A percentile compares a stretch with the other conserved stretches of the same genome.
phyloP scores from a whole-genome alignment of 2,329 filamentous ascomycete species.

The Hymenoscyphus infarciens region DNA sequence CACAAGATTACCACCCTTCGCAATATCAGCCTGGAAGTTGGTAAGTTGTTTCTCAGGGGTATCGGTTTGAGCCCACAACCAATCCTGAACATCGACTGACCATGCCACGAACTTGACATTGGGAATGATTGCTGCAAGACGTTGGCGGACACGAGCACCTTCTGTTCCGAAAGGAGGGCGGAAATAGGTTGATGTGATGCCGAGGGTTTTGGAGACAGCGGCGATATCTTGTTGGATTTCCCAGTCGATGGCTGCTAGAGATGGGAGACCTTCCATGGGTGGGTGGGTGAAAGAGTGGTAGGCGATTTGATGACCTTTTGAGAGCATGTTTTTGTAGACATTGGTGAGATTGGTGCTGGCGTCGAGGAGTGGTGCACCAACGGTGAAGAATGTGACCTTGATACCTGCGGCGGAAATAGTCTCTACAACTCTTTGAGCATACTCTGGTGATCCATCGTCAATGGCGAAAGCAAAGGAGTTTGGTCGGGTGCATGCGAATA shows the following conservation, averaged over 20 bases:
- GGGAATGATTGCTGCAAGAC: slow-evolving; percentile 50
- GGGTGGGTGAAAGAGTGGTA: slow-evolving; percentile 67
- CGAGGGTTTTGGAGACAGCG: slow-evolving; percentile 41
- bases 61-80: slow-evolving; percentile 58
- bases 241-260: slow-evolving; percentile 55
- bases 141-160: slow-evolving; percentile 62
- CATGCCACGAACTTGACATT: slow-evolving; percentile 61
- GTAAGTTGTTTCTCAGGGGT: slow-evolving; percentile 66
- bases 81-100: slow-evolving; percentile 70
- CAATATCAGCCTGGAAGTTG: slow-evolving; percentile 60
- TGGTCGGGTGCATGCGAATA: slow-evolving; percentile 62
- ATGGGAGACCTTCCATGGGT: slow-evolving; percentile 57
- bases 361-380: slow-evolving; percentile 60
- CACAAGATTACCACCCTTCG: slow-evolving; percentile 58
- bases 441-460: slow-evolving; percentile 60
- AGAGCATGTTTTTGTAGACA: slow-evolving; percentile 61
- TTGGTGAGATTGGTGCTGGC: slow-evolving; percentile 55
- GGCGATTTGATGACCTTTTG: slow-evolving; percentile 63
- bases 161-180: slow-evolving; percentile 67
- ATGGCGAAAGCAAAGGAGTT: slow-evolving; percentile 72
- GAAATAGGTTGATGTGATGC: slow-evolving; percentile 53
- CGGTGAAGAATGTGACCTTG: slow-evolving; percentile 68
- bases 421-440: slow-evolving; percentile 57
- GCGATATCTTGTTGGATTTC: slow-evolving; percentile 56
- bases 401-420: slow-evolving; percentile 59